These are phyloP conservation scores for Xylaria curta DNA, from an alignment of 495 filamentous ascomycete species.

Conservation along the genomic window DNA sequence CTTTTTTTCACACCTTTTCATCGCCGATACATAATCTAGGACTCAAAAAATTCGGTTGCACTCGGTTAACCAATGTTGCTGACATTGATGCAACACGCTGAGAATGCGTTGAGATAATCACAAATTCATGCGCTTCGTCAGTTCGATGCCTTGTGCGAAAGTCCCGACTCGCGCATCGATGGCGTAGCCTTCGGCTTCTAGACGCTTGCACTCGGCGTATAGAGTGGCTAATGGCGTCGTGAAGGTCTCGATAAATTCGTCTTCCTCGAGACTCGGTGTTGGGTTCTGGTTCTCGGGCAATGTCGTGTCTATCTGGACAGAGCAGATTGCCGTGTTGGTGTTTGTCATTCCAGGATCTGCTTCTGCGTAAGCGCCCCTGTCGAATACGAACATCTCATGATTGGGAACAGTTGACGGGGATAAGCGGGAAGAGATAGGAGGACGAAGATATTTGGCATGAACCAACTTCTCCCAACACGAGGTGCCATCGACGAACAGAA, in stretches of 20 bases:
- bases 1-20: background rate
- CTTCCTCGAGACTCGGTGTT: slow-evolving; percentile 79
- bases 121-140: slow-evolving; percentile 64
- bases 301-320: slow-evolving; percentile 78
- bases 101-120: slow-evolving; percentile 26
- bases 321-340: slow-evolving; percentile 84
- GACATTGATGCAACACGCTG: no score
- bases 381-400: background rate
- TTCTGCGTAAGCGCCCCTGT: background rate
- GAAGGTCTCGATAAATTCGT: slow-evolving; percentile 91
- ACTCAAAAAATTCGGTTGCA: background rate
- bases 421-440: background rate
- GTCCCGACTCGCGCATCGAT: slow-evolving; percentile 87
- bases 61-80: no score
- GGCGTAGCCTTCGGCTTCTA: slow-evolving; percentile 78
- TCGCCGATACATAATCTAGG: background rate
- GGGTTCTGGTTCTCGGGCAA: slow-evolving; percentile 70
- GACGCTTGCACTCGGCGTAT: slow-evolving; percentile 68
- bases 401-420: background rate
- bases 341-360: slow-evolving; percentile 80
- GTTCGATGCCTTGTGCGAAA: slow-evolving; percentile 84
- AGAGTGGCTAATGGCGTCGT: slow-evolving; percentile 69
- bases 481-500: background rate
- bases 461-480: background rate
- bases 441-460: background rate